Evolutionary conservation across 23 red algal genomes (phyloP).

Genomic region (Agarophyton chilense): DNA sequence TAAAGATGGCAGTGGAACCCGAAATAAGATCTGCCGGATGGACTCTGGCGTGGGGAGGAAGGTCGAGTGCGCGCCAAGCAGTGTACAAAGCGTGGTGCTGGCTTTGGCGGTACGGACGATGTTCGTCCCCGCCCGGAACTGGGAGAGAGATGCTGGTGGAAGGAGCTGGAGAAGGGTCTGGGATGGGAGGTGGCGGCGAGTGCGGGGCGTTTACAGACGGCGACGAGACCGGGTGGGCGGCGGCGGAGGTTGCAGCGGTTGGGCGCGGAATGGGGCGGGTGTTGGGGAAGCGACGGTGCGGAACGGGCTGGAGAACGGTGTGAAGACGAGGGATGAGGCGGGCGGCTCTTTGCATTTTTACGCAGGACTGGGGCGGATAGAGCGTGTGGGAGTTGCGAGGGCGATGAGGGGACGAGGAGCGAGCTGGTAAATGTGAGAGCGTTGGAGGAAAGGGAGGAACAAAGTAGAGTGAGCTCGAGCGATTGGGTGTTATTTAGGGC

Average conservation of each 20-base stretch:
- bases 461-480: not conserved
- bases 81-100: not conserved
- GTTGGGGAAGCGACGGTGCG: not conserved
- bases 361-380: not conserved
- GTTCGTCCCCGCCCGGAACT: constrained; percentile 46
- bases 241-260: not conserved
- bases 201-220: not conserved
- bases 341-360: not conserved
- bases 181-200: not conserved
- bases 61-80: constrained; percentile 3
- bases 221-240: not conserved
- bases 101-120: not conserved
- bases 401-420: not conserved
- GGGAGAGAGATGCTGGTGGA: constrained; percentile 56
- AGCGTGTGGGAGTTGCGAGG: not conserved
- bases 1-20: constrained; percentile 53
- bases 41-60: constrained; percentile 39
- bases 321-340: not conserved
- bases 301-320: not conserved
- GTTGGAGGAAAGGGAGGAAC: too few relatives aligned
- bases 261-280: not conserved
- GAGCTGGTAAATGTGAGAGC: too few relatives aligned
- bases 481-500: not conserved
- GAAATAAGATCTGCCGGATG: constrained; percentile 45
- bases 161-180: constrained; percentile 12